Evolutionary conservation across 108 stramenopile genomes (phyloP).

Genomic region (Cyclotella kingstonii): DNA sequence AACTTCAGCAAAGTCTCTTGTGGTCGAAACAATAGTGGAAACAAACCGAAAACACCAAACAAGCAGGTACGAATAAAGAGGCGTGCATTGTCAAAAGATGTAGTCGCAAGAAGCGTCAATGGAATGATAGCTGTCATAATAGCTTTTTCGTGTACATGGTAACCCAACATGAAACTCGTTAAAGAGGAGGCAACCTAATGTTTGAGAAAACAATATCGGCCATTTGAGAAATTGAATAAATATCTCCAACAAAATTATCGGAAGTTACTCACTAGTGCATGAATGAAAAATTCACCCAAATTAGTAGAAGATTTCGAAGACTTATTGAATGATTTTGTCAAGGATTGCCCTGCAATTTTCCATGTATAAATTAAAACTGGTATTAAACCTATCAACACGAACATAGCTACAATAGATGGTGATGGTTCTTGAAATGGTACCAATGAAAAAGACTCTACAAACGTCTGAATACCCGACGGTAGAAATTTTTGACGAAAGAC

Average conservation of each 20-base stretch:
- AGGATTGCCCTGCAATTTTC: slow-evolving; percentile 29
- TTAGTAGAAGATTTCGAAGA: slow-evolving; percentile 1
- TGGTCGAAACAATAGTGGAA: slow-evolving; percentile 69
- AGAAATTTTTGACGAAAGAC: slow-evolving; percentile 3
- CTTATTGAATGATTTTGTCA: neutral
- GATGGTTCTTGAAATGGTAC: slow-evolving; percentile 62
- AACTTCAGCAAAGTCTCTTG: slow-evolving; percentile 62
- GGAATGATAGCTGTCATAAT: slow-evolving; percentile 86
- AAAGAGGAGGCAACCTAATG: slow-evolving; percentile 54
- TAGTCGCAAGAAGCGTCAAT: slow-evolving; percentile 51
- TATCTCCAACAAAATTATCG: neutral
- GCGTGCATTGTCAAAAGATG: slow-evolving; percentile 24
- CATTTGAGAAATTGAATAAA: neutral
- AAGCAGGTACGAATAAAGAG: slow-evolving; percentile 51
- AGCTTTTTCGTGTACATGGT: slow-evolving; percentile 98
- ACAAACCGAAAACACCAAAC: slow-evolving; percentile 66
- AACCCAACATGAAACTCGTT: slow-evolving; percentile 73
- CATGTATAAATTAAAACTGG: slow-evolving; percentile 48
- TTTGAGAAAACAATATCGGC: neutral
- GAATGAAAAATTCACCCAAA: slow-evolving; percentile 30
- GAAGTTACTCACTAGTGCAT: slow-evolving; percentile 39
- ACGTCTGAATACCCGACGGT: slow-evolving; percentile 10
- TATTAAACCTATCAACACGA: slow-evolving; percentile 48
- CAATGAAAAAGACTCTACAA: slow-evolving; percentile 16
- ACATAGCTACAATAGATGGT: slow-evolving; percentile 52